A percentile compares a stretch with the other conserved stretches of the same genome.
phyloP scores from a whole-genome alignment of 768 basidiomycete genomes.

The Dentipellis sp. region DNA sequence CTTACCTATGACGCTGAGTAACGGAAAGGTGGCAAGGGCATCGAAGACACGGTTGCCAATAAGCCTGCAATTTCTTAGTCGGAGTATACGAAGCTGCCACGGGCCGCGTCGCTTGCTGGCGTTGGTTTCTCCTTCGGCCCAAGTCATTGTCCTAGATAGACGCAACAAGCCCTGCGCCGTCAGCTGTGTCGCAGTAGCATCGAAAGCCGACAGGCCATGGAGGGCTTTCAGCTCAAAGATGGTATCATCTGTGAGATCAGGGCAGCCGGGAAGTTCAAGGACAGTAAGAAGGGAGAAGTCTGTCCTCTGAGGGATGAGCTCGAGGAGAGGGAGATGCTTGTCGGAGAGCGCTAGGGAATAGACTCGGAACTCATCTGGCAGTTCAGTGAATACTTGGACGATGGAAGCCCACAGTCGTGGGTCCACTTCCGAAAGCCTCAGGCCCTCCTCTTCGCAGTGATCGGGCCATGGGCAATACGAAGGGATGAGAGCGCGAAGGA shows the following conservation, averaged over 20 bases:
- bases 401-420: constrained; percentile 57
- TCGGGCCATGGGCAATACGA: constrained; percentile 3
- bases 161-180: constrained; percentile 42
- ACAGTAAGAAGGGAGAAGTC: constrained; percentile 59
- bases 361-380: constrained; percentile 34
- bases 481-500: constrained; percentile 35
- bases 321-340: constrained; percentile 44
- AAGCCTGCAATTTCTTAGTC: constrained; percentile 9
- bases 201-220: constrained; percentile 51
- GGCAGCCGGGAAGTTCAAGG: constrained; percentile 47
- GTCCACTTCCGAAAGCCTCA: constrained; percentile 26
- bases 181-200: constrained; percentile 46
- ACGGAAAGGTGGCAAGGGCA: constrained; percentile 7
- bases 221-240: constrained; percentile 41
- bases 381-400: constrained; percentile 45
- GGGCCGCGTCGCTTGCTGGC: constrained; percentile 14
- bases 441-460: constrained; percentile 1
- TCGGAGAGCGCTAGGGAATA: constrained; percentile 48
- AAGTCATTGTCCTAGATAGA: constrained; percentile 40
- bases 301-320: constrained; percentile 41
- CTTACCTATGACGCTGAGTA: constrained; percentile 14
- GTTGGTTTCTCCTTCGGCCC: constrained; percentile 22
- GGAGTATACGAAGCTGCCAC: constrained; percentile 15
- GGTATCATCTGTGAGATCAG: constrained; percentile 48
- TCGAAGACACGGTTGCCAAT: constrained; percentile 8